Conservation (phyloP, 495 filamentous ascomycete species). For the Elasticomyces elasticus region DNA sequence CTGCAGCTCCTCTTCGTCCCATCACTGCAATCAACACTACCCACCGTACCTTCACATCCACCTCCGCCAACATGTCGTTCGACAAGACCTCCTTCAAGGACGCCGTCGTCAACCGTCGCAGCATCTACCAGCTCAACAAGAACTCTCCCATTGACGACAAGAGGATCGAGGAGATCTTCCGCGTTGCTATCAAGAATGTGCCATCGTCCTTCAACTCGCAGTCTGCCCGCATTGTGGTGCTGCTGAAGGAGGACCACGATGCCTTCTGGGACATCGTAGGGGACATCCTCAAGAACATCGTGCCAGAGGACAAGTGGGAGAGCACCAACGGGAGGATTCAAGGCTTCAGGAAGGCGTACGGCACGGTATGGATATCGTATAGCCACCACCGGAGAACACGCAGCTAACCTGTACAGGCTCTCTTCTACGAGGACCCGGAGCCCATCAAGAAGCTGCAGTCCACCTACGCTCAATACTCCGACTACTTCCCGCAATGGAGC, state of each 20-base stretch:
- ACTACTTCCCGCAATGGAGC: constrained; percentile 54
- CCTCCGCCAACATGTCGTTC: constrained; percentile 3
- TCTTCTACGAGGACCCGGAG: constrained; percentile 55
- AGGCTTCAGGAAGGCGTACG: constrained; percentile 48
- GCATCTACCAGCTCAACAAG: constrained; percentile 50
- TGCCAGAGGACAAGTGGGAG: constrained; percentile 45
- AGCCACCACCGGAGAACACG: not conserved
- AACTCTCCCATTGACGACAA: constrained; percentile 42
- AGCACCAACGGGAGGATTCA: constrained; percentile 40
- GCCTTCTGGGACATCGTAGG: constrained; percentile 52
- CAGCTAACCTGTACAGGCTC: constrained; percentile 13
- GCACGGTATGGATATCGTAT: constrained; percentile 38
- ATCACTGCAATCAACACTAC: not conserved
- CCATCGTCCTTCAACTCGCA: constrained; percentile 60
- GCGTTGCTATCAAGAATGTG: constrained; percentile 42
- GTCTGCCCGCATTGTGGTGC: constrained; percentile 49
- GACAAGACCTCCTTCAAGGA: constrained; percentile 18
- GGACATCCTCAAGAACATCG: constrained; percentile 45
- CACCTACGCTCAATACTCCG: constrained; percentile 47
- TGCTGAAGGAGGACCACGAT: constrained; percentile 53
- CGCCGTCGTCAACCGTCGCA: constrained; percentile 39
- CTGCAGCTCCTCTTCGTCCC: not conserved
- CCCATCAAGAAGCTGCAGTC: constrained; percentile 43
- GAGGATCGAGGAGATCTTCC: constrained; percentile 47
- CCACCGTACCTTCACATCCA: constrained; percentile 5